Evolutionary conservation across 2,329 filamentous ascomycete genomes (phyloP).

Genomic region (Paramyrothecium sp.): DNA sequence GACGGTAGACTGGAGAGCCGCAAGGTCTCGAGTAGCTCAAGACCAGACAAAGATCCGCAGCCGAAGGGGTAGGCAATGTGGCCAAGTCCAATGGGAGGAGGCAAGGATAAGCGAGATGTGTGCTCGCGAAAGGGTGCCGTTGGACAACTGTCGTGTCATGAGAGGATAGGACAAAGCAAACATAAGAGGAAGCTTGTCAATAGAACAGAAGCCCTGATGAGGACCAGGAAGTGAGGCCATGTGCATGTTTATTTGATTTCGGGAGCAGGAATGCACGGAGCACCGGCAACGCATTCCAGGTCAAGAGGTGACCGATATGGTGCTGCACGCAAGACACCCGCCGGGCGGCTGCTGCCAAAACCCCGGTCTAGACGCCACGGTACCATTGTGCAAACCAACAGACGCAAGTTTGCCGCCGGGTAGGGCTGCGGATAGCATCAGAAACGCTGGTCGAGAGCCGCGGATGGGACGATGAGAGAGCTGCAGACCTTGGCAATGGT

Average conservation of each 20-base stretch:
- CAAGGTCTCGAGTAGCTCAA: not conserved
- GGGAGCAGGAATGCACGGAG: constrained; percentile 23
- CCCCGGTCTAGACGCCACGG: constrained; percentile 2
- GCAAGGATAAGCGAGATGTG: not conserved
- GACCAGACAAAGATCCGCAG: not conserved
- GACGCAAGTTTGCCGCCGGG: not conserved
- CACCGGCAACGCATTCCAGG: constrained; percentile 27
- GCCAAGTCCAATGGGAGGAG: not conserved
- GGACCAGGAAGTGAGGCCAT: constrained; percentile 8
- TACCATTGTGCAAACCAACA: not conserved
- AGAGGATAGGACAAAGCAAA: not conserved
- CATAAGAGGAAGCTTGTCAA: not conserved
- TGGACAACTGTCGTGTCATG: not conserved
- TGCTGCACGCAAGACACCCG: constrained; percentile 5
- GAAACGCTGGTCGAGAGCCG: not conserved
- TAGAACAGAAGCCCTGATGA: not conserved
- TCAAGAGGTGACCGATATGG: constrained; percentile 5
- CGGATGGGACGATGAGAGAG: not conserved
- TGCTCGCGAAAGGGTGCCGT: not conserved
- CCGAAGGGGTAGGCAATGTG: not conserved
- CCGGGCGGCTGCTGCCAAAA: constrained; percentile 7
- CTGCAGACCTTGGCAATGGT: not conserved
- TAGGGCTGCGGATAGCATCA: not conserved
- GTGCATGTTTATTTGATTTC: constrained; percentile 6
- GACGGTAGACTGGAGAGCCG: not conserved